A percentile compares a stretch with the other conserved stretches of the same genome.
Conservation (phyloP, 495 filamentous ascomycete species). For the Neurospora sp. region DNA sequence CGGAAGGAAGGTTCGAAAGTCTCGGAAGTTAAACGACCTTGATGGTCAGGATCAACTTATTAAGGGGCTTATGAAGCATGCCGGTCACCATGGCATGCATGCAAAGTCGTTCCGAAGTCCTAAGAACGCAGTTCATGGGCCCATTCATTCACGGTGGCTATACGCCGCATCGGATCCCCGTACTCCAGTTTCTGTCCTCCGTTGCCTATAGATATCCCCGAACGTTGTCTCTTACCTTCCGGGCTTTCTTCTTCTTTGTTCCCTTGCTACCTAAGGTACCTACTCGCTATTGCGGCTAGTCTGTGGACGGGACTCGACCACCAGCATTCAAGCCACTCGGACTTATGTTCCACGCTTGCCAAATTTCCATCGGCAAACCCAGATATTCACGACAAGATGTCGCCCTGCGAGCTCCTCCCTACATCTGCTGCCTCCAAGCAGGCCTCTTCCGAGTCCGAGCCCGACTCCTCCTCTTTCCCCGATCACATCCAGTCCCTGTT, state of each 20-base stretch:
- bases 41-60: neutral
- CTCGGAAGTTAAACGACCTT: neutral
- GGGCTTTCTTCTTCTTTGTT: neutral
- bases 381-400: constrained; percentile 4
- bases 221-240: neutral
- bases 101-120: neutral
- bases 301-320: neutral
- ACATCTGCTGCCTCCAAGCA: neutral
- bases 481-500: neutral
- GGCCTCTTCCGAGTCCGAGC: neutral
- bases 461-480: neutral
- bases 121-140: neutral
- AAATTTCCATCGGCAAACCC: neutral
- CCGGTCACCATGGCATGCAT: neutral
- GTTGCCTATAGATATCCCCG: neutral
- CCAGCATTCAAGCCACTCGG: neutral
- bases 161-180: too few species aligned
- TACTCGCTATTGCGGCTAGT: neutral
- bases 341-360: neutral
- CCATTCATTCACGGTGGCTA: neutral
- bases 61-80: neutral
- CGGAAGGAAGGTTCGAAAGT: neutral
- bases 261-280: neutral
- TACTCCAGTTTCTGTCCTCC: neutral
- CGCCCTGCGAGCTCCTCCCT: constrained; percentile 8